These are phyloP conservation scores for Strobilomyces dryophilus DNA, from an alignment of 768 basidiomycete genomes.

Conservation along the genomic window DNA sequence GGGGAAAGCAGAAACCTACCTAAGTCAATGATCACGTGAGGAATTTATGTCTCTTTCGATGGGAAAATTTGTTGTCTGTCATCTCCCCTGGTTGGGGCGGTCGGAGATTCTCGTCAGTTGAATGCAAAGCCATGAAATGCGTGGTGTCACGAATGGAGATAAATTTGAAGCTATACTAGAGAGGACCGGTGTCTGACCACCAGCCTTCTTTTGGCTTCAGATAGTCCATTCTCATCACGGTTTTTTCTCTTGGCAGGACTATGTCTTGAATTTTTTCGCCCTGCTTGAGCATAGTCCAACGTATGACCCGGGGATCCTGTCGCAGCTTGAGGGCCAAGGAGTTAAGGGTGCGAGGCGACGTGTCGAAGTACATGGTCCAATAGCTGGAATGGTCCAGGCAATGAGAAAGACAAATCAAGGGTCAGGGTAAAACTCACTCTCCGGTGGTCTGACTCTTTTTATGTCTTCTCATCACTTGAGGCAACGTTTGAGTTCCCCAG, in stretches of 20 bases:
- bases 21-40: too few species aligned
- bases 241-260: constrained; percentile 47
- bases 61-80: too few species aligned
- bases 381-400: constrained; percentile 46
- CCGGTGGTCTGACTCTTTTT: constrained; percentile 53
- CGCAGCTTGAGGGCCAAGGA: constrained; percentile 66
- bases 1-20: not conserved
- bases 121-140: not conserved
- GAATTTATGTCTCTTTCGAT: too few species aligned
- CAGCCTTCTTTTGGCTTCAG: constrained; percentile 20
- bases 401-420: constrained; percentile 2
- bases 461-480: constrained; percentile 68
- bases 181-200: constrained; percentile 24
- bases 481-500: constrained; percentile 69
- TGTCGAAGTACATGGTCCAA: constrained; percentile 90
- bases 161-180: constrained; percentile 3
- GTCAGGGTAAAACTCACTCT: constrained; percentile 59
- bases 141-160: not conserved
- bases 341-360: constrained; percentile 65
- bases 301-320: constrained; percentile 76
- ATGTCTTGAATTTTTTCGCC: constrained; percentile 72
- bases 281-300: constrained; percentile 77
- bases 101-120: not conserved
- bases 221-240: constrained; percentile 30
- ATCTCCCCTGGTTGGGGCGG: too few species aligned